Percentiles rank a stretch among this genome's conserved stretches.
Evolutionary conservation across 2,329 filamentous ascomycete species (phyloP).

Genomic region (Penicillium palitans): DNA sequence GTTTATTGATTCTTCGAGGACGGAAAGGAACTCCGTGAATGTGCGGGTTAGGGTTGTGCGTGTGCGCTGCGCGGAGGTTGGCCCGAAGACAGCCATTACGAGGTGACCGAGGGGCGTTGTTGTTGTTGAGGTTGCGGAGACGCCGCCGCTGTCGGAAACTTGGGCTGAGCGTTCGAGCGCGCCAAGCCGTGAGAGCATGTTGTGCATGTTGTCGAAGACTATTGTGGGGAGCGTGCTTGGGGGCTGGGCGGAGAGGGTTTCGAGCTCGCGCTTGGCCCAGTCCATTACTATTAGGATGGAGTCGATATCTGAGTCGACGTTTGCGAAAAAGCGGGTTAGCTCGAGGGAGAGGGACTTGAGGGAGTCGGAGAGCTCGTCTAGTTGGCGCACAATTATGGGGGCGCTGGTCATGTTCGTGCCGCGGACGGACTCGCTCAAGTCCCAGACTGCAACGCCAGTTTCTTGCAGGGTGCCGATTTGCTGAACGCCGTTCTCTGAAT

Average conservation of each 20-base stretch:
- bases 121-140: slow-evolving; percentile 55
- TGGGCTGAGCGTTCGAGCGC: slow-evolving; percentile 40
- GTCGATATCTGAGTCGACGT: slow-evolving; percentile 90
- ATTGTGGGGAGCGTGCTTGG: slow-evolving; percentile 63
- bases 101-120: slow-evolving; percentile 60
- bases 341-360: slow-evolving; percentile 82
- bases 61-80: slow-evolving; percentile 77
- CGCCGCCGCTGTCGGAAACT: slow-evolving; percentile 16
- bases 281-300: slow-evolving; percentile 94
- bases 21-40: slow-evolving; percentile 81
- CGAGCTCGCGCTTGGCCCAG: slow-evolving; percentile 85
- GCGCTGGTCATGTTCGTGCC: slow-evolving; percentile 89
- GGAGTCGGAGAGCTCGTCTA: slow-evolving; percentile 82
- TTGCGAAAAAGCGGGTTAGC: slow-evolving; percentile 87
- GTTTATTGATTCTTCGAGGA: slow-evolving; percentile 85
- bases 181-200: slow-evolving; percentile 62
- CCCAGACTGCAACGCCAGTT: slow-evolving; percentile 91
- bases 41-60: slow-evolving; percentile 78
- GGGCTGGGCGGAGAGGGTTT: slow-evolving; percentile 63
- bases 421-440: slow-evolving; percentile 85
- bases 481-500: slow-evolving; percentile 82
- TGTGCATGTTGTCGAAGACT: slow-evolving; percentile 83
- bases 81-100: slow-evolving; percentile 73
- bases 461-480: slow-evolving; percentile 88
- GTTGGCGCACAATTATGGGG: slow-evolving; percentile 77